Base-by-base conservation (phyloP, 2,329 filamentous ascomycete genomes). In the Fusarium newnesense region DNA sequence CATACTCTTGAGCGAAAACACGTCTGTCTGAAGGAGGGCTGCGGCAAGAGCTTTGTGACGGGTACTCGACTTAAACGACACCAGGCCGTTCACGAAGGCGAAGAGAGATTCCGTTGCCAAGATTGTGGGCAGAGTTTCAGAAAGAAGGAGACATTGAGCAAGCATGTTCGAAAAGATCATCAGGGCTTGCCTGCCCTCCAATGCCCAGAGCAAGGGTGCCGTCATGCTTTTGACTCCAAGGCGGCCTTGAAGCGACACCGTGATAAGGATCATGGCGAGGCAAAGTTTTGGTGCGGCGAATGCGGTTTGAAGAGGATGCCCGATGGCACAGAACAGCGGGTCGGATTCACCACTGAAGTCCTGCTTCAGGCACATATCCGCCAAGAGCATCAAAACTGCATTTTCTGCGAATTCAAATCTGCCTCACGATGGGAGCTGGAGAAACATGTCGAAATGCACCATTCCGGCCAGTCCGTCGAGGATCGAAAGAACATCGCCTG, bases 121-220 rank as follows among this genome's bases (percentile, higher is more conserved):
- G 91, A 90, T 39, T 97, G 95, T 82, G 88, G 89, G 24, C 89
- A 94, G 82, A 90, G 90, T 26, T 98, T 98, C 81, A 90, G 96
- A 69, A 98, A 97, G 82, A 92, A 94, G 79, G 91, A 94, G 73
- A 97, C 95, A 0, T 87, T 98, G 21, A 91, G 95, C 79, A 91
- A 93, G 58, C 96, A 98, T 80, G 89, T 97, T 71, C 90, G 92
- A 60, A 89, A 90, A 15, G 92, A 91, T 18, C 96, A 98, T 80
- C 84, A 96, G 43, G 86, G 91, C 34, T 83, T 92, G 67, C 90
- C 92, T 50, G 90, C 94, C 0, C 97, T 91, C 77, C 86, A 87
- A 9, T 98, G 96, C 80, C 84, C 86, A 2, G 86, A 92, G 64
- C 76, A 77, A 21, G 80, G 76, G 49, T 98, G 96, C 77, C 82